Evolutionary conservation across 1,284 basidiomycete species (phyloP), one percentile per base, ranked within the genome.

Genomic region (Sporisorium scitamineum): DNA sequence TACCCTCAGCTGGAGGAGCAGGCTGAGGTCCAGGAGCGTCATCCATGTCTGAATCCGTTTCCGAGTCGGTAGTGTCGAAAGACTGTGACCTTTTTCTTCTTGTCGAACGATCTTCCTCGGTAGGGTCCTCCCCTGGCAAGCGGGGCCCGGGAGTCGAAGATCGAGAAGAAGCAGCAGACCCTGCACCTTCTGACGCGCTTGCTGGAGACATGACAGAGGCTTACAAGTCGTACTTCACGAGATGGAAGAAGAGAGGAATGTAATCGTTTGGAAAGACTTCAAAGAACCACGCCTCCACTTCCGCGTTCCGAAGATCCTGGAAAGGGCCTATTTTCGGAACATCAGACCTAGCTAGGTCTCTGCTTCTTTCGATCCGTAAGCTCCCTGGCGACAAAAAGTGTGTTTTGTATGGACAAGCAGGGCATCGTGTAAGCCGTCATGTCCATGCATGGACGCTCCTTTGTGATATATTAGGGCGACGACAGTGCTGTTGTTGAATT

Each of bases 51-150:
- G 39, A 52, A 20, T 68, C 54, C 1, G 66, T 58, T 11, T 68
- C 65, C 10, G 59, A 61, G 16, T 65, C 62, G 45, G 54, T 48
- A 0, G 63, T 66, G 26, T 66, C 63, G 52, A 71, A 71, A 0
- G 63, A 62, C 22, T 52, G 69, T 0, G 69, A 71, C 41, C 69
- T 26, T 22, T 55, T 41, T 32, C 59, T 61, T 9, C 27, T 47
- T 39, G 13, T 26, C 10, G 51, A 16, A 13, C 14, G 55, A 26
- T n/a, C 37, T n/a, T 29, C n/a, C 3, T 44, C 39, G 13, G 22
- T 31, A 22, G 53, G 4, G 6, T 41, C 31, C 8, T 54, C 34
- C 2, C 31, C 31, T 9, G 47, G 62, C 31, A 55, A 16, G 3
- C 42, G 32, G 10, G 62, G 62, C 1, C 62, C 62, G 18, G 62